phyloP scores from a whole-genome alignment of 1,284 basidiomycete genomes.

The Macrocystidia cucumis region DNA sequence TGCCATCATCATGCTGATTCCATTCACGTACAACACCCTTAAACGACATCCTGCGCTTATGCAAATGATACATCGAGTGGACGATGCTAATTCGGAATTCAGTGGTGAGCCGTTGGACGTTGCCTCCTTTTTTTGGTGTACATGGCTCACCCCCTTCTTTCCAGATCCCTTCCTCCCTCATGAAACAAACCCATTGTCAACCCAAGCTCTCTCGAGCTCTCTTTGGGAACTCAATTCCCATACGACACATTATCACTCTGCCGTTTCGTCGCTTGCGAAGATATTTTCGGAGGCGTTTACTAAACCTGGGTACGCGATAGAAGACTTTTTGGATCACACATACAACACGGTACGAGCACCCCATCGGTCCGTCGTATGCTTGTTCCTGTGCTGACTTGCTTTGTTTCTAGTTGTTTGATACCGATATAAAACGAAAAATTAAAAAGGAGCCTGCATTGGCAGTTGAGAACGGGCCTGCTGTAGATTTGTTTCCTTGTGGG shows the following conservation, averaged over 20 bases:
- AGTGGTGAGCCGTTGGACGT: constrained; percentile 19
- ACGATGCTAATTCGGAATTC: constrained; percentile 31
- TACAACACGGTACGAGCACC: constrained; percentile 73
- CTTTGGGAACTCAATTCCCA: constrained; percentile 90
- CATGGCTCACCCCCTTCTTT: no score
- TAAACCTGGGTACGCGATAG: constrained; percentile 83
- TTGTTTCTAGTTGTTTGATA: constrained; percentile 70
- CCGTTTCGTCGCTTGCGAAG: constrained; percentile 77
- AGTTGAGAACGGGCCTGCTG: constrained; percentile 28
- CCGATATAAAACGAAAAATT: constrained; percentile 75
- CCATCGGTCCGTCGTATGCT: constrained; percentile 1
- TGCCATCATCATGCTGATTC: constrained; percentile 85
- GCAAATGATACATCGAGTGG: constrained; percentile 81
- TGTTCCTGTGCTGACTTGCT: constrained; percentile 5
- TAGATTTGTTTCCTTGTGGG: constrained; percentile 16
- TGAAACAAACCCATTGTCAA: constrained; percentile 72
- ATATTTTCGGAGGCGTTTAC: constrained; percentile 93
- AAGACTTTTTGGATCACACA: constrained; percentile 96
- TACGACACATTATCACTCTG: constrained; percentile 77
- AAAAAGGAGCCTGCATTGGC: constrained; percentile 72
- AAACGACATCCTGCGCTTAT: constrained; percentile 90
- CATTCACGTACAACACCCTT: constrained; percentile 93
- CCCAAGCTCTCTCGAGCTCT: constrained; percentile 79
- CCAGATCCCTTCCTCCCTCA: constrained; percentile 68
- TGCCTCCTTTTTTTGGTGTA: constrained; percentile 5